These are phyloP conservation scores for Colletotrichum orbiculare DNA, from an alignment of 2,329 filamentous ascomycete genomes.

Conservation along the genomic window DNA sequence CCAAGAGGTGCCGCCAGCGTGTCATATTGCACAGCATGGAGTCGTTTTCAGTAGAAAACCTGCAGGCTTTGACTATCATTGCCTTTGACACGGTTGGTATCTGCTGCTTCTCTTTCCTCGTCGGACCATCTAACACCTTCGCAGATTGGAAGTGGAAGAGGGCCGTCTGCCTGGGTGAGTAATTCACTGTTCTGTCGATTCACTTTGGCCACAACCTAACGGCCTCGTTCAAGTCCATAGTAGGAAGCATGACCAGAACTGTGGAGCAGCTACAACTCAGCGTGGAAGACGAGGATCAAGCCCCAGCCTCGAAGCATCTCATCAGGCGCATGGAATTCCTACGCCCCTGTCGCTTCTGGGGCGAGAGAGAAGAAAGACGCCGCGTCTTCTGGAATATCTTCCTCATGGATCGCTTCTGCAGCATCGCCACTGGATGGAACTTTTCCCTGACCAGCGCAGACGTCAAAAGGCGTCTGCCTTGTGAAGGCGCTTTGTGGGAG, in stretches of 20 bases:
- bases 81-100: conserved; percentile 47
- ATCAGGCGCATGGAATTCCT: conserved; percentile 51
- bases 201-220: not conserved
- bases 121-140: not conserved
- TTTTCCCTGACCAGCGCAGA: conserved; percentile 49
- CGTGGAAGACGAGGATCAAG: conserved; percentile 47
- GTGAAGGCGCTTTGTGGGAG: conserved; percentile 52
- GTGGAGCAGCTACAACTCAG: conserved; percentile 52
- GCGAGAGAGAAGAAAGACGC: conserved; percentile 51
- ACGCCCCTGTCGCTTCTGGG: conserved; percentile 45
- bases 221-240: conserved; percentile 42
- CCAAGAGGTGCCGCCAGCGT: conserved; percentile 44
- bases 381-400: conserved; percentile 56
- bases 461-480: conserved; percentile 50
- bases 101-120: not conserved
- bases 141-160: conserved; percentile 48
- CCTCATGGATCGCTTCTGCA: conserved; percentile 53
- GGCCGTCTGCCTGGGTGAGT: conserved; percentile 46
- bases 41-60: conserved; percentile 48
- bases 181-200: not conserved
- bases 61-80: conserved; percentile 49
- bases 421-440: conserved; percentile 53
- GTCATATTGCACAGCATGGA: conserved; percentile 49
- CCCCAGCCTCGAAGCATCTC: conserved; percentile 41
- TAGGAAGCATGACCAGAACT: conserved; percentile 51